phyloP scores from a whole-genome alignment of 1,284 basidiomycete genomes.

The Porodaedalea pini region DNA sequence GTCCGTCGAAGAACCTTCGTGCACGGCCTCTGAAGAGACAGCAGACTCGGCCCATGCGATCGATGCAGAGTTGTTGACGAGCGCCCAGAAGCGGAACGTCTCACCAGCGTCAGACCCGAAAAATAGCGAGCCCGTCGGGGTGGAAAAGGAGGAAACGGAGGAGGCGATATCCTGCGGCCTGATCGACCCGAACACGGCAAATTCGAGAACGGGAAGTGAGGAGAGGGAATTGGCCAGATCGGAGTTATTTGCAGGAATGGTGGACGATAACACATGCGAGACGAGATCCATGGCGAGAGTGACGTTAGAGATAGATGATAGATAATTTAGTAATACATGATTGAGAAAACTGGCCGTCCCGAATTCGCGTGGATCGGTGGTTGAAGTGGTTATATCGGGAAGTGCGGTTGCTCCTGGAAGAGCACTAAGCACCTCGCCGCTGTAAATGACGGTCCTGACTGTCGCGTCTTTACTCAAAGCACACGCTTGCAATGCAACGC shows the following conservation, averaged over 20 bases:
- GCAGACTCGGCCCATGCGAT: slow-evolving; percentile 53
- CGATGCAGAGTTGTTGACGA: slow-evolving; percentile 36
- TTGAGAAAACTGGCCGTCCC: slow-evolving; percentile 51
- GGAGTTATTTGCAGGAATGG: slow-evolving; percentile 43
- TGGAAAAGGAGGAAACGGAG: slow-evolving; percentile 51
- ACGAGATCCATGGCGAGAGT: slow-evolving; percentile 47
- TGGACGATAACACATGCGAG: slow-evolving; percentile 40
- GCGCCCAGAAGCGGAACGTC: slow-evolving; percentile 51
- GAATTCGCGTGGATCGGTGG: slow-evolving; percentile 48
- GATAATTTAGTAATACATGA: slow-evolving; percentile 56
- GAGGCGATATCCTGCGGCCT: slow-evolving; percentile 43
- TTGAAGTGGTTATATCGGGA: slow-evolving; percentile 30
- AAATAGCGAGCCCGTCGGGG: slow-evolving; percentile 48
- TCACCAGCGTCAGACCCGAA: slow-evolving; percentile 52
- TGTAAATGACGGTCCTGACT: slow-evolving; percentile 48
- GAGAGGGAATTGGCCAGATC: slow-evolving; percentile 39
- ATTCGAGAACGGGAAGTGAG: slow-evolving; percentile 53
- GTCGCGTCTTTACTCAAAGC: slow-evolving; percentile 41
- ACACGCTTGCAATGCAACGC: slow-evolving; percentile 47
- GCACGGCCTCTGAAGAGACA: slow-evolving; percentile 46
- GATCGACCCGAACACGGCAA: slow-evolving; percentile 57
- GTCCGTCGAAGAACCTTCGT: slow-evolving; percentile 44
- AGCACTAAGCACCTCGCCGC: slow-evolving; percentile 47
- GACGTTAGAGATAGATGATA: slow-evolving; percentile 48
- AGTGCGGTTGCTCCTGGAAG: slow-evolving; percentile 35